Evolutionary conservation across 2,329 filamentous ascomycete species (phyloP), one percentile per base, ranked within the genome.

Genomic region (Aaosphaeria arxii): DNA sequence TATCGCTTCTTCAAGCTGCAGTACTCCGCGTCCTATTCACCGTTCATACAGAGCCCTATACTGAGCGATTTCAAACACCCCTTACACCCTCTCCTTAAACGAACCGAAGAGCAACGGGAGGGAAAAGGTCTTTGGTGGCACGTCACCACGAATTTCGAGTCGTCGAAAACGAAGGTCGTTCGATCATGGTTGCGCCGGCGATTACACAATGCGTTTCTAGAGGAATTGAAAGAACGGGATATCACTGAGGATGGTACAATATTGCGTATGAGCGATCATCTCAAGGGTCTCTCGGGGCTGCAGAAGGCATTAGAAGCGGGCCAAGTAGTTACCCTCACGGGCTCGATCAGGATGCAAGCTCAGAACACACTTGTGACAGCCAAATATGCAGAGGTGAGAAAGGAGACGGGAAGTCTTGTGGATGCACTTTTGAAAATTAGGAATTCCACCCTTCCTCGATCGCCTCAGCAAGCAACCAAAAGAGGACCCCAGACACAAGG

Each of bases 61-160:
- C 35, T 52, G 1, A 40, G 44, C 30, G 63, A 65, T 42, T 11
- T 38, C 6, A 51, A 55, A 30, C 64, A 70, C 38, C 66, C 67
- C 7, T 56, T 69, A 4, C 32, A 57, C 53, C 48, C 49, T 9
- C 43, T 51, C 6, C 59, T 57, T 41, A 51, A 42, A 33, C 63
- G 65, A 29, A 51, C 49, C 17, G 45, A 53, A 7, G 33, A 41
- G 2, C 48, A 53, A 29, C 55, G 57, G n/a, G 57, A 57, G 17
- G 51, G 51, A 28, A 54, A 64, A 17, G 59, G 62, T 0, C 57
- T 71, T 2, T 69, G 64, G 66, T 67, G 64, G 67, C 54, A 64
- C 46, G 56, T 58, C 5, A 64, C 59, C 3, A 56, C 57, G 2
- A 46, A 51, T 7, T 11, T 49, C 9, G 59, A 59, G 11, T 43